Evolutionary conservation across 768 basidiomycete genomes (phyloP).

Genomic region (Gymnopilus dilepis): DNA sequence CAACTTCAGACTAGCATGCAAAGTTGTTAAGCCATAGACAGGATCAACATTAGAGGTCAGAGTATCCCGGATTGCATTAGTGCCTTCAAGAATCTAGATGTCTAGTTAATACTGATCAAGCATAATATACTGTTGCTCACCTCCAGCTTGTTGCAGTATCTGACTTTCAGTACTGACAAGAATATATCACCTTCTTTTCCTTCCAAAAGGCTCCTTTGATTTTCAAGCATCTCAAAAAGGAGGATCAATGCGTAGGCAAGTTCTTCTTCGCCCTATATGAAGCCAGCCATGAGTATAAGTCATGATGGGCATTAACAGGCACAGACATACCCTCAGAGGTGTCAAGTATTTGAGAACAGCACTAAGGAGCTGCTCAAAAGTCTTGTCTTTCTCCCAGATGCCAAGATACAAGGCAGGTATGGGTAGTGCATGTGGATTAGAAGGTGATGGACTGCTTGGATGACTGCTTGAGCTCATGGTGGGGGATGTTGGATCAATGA

Average conservation of each 20-base stretch:
- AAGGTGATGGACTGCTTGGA: constrained; percentile 64
- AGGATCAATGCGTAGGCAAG: constrained; percentile 83
- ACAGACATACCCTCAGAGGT: constrained; percentile 58
- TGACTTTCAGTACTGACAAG: constrained; percentile 67
- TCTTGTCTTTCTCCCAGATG: constrained; percentile 76
- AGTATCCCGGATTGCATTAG: constrained; percentile 79
- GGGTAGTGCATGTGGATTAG: constrained; percentile 45
- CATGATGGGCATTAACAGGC: constrained; percentile 8
- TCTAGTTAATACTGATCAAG: constrained; percentile 9
- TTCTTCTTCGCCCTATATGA: constrained; percentile 59
- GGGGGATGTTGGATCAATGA: constrained; percentile 50
- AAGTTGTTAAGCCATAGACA: constrained; percentile 83
- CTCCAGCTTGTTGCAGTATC: constrained; percentile 73
- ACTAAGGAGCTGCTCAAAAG: constrained; percentile 72
- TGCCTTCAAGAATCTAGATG: constrained; percentile 78
- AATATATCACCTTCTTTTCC: constrained; percentile 82
- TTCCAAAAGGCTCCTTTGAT: constrained; percentile 75
- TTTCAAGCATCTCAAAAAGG: constrained; percentile 83
- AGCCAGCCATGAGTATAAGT: constrained; percentile 1
- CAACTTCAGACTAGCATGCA: constrained; percentile 72
- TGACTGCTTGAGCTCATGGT: constrained; percentile 58
- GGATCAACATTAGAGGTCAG: constrained; percentile 77
- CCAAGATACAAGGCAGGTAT: constrained; percentile 53
- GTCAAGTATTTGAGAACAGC: constrained; percentile 69
- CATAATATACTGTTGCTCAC: constrained; percentile 47